These are phyloP conservation scores for Microdochium trichocladiopsis DNA, from an alignment of 2,329 filamentous ascomycete species.

Conservation along the genomic window DNA sequence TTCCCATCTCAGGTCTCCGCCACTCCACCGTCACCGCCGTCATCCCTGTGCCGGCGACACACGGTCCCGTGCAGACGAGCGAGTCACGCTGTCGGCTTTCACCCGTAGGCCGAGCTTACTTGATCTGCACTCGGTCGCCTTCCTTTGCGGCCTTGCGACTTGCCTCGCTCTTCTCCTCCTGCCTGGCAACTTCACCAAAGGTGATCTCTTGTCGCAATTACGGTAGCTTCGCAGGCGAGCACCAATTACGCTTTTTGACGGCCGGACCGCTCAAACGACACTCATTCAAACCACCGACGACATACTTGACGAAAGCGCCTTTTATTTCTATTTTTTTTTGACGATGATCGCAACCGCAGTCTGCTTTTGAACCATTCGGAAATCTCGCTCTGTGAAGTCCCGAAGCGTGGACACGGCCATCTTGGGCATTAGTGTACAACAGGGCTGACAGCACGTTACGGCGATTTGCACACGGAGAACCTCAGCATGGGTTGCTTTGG, in stretches of 20 bases:
- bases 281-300: neutral
- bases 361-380: neutral
- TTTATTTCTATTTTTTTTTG: neutral
- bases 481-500: conserved; percentile 59
- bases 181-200: neutral
- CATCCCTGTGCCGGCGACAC: neutral
- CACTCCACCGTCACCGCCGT: neutral
- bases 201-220: neutral
- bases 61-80: neutral
- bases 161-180: neutral
- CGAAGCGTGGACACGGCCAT: too few relatives aligned
- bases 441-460: conserved; percentile 2
- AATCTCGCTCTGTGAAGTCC: too few relatives aligned
- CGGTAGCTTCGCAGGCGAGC: neutral
- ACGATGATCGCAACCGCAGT: neutral
- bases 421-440: too few relatives aligned
- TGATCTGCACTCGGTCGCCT: too few relatives aligned
- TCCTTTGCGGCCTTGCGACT: too few relatives aligned
- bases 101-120: too few relatives aligned
- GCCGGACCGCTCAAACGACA: neutral
- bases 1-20: neutral
- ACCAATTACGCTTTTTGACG: neutral
- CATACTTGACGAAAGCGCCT: neutral
- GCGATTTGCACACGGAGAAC: too few relatives aligned
- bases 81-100: too few relatives aligned